These are phyloP conservation scores for Kwoniella newhampshirensis DNA, from an alignment of 768 basidiomycete genomes.

Conservation along the genomic window DNA sequence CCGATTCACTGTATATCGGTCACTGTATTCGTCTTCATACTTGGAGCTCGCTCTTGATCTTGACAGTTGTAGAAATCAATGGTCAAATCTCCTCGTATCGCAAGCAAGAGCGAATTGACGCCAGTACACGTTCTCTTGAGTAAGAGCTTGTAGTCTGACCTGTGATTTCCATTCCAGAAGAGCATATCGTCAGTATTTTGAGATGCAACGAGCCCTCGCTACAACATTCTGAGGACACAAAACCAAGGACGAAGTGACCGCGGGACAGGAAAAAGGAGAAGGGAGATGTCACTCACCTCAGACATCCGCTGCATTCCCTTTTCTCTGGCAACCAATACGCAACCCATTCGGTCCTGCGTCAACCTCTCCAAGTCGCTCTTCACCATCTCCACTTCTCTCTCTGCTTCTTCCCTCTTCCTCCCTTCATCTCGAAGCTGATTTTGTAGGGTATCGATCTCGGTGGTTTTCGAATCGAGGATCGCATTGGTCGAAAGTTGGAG, in stretches of 20 bases:
- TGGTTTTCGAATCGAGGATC: not conserved
- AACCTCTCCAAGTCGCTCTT: constrained; percentile 5
- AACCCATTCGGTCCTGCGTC: constrained; percentile 17
- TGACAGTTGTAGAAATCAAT: constrained; percentile 7
- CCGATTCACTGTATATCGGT: too few species aligned
- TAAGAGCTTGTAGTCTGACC: constrained; percentile 29
- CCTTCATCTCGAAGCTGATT: constrained; percentile 8
- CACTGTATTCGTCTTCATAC: too few species aligned
- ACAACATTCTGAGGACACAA: not conserved
- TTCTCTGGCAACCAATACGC: constrained; percentile 21
- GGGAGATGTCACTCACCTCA: constrained; percentile 20
- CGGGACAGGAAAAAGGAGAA: too few species aligned
- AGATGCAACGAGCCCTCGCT: not conserved
- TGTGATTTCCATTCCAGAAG: not conserved
- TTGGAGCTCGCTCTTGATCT: too few species aligned
- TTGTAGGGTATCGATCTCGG: not conserved
- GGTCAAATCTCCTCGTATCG: constrained; percentile 22
- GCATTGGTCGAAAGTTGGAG: constrained; percentile 9
- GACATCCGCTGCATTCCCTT: constrained; percentile 20
- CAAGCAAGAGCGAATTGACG: constrained; percentile 33
- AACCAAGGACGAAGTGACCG: not conserved
- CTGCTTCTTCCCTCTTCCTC: not conserved
- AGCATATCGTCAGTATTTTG: not conserved
- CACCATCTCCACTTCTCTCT: constrained; percentile 7
- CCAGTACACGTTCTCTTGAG: constrained; percentile 36